Evolutionary conservation across 2,329 filamentous ascomycete genomes (phyloP), one percentile per base, ranked within the genome.

Genomic region (Cercospora beticola): DNA sequence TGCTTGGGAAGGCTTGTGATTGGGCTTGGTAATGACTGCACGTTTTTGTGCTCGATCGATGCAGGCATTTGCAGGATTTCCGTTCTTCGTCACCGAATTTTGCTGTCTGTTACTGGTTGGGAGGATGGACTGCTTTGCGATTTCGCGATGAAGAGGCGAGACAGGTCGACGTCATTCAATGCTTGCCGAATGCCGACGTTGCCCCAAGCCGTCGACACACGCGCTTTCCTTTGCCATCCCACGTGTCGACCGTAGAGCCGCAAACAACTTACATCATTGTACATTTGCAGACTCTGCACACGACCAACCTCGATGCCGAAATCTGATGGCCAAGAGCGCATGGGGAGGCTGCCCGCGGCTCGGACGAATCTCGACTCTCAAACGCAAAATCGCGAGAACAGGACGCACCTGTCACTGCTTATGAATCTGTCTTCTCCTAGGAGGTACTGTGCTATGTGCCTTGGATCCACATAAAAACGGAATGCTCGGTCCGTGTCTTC

Each of bases 1-100:
- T 58, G 18, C 52, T 65, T 65, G 52, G 14, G 23, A 33, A 65
- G 62, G 28, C 54, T 65, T 58, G 31, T 49, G 62, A 59, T 65
- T 46, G 52, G 31, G 54, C 52, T 58, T 65, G 52, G 33, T 46
- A n/a, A 26, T 23, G 54, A 56, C 26, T 31, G 56, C 56, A 36
- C 30, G 2, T 7, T 31, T 18, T 59, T 31, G 28, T 36, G 30
- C 10, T 14, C 62, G 62, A 64, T 64, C 28, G 49, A 57, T 56
- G 31, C 18, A 21, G n/a, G 46, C 21, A 26, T 26, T 7, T 14
- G 49, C 18, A 58, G 31, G 23, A 43, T 43, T 31, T 21, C n/a
- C 56, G 56, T 30, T 36, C 16, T 33, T 33, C 28, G 28, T 36
- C 16, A n/a, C 56, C 56, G 56, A 59, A 28, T 18, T 54, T 14